phyloP scores from a whole-genome alignment of 257 asterid species.

The Linderniella brevidens region DNA sequence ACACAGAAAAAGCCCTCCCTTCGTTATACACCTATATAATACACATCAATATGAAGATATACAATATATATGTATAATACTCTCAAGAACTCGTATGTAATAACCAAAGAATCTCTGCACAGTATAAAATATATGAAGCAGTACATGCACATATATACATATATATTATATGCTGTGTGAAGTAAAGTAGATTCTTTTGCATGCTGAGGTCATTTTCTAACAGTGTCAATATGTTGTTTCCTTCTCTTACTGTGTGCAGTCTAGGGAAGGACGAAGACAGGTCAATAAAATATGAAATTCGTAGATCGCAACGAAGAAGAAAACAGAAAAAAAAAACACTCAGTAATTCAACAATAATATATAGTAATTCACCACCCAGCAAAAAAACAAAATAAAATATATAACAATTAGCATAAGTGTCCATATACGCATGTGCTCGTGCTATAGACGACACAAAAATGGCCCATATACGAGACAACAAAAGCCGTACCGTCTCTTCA shows the following conservation, averaged over 20 bases:
- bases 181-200: constrained; percentile 51
- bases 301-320: not conserved
- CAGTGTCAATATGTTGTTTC: constrained; percentile 12
- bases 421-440: no score
- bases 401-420: no score
- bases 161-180: constrained; percentile 11
- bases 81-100: constrained; percentile 13
- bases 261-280: constrained; percentile 1
- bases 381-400: no score
- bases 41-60: constrained; percentile 16
- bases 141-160: constrained; percentile 23
- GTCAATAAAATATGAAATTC: no score
- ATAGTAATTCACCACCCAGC: no score
- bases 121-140: constrained; percentile 25
- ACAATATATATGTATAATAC: constrained; percentile 9
- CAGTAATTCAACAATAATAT: no score
- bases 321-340: no score
- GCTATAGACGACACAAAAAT: no score
- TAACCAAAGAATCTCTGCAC: constrained; percentile 27
- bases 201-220: constrained; percentile 63
- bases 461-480: no score
- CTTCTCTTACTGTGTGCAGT: not conserved
- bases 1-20: constrained; percentile 10
- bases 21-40: constrained; percentile 8
- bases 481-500: no score